phyloP scores from a whole-genome alignment of 2,329 filamentous ascomycete genomes.

The Fusarium dimerum region DNA sequence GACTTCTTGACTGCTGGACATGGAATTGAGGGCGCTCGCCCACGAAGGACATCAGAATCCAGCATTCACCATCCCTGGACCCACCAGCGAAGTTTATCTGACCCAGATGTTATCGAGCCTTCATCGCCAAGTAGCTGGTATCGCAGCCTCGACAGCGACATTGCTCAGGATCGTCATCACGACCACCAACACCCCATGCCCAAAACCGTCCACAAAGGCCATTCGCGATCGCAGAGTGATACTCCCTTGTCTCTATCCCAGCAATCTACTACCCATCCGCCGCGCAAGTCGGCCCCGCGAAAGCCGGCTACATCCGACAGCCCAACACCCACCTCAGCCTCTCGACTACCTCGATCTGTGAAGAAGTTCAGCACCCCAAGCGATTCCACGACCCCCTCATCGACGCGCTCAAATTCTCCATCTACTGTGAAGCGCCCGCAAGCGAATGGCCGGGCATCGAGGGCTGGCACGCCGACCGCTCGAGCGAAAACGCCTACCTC shows the following conservation, averaged over 20 bases:
- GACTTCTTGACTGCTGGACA: slow-evolving; percentile 56
- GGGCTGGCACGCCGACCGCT: slow-evolving; percentile 38
- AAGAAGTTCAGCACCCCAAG: slow-evolving; percentile 47
- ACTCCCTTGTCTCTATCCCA: slow-evolving; percentile 40
- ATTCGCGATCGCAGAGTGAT: slow-evolving; percentile 62
- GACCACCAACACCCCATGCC: slow-evolving; percentile 12
- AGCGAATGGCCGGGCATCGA: slow-evolving; percentile 42
- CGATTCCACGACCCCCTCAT: slow-evolving; percentile 49
- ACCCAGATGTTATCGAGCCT: slow-evolving; percentile 56
- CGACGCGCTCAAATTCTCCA: slow-evolving; percentile 59
- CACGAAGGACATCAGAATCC: slow-evolving; percentile 72
- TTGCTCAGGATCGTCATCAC: slow-evolving; percentile 8
- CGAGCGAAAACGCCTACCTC: slow-evolving; percentile 44
- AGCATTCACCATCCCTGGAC: slow-evolving; percentile 55
- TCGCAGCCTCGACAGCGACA: slow-evolving; percentile 37
- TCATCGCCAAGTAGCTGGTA: slow-evolving; percentile 70
- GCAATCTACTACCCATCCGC: slow-evolving; percentile 30
- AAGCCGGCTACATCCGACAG: slow-evolving; percentile 27
- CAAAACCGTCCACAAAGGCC: slow-evolving; percentile 34
- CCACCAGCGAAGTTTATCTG: slow-evolving; percentile 57
- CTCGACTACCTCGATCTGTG: slow-evolving; percentile 49
- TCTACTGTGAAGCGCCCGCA: slow-evolving; percentile 45
- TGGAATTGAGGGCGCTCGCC: slow-evolving; percentile 56
- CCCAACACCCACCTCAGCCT: slow-evolving; percentile 33
- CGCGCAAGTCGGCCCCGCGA: slow-evolving; percentile 34